A percentile compares a stretch with the other conserved stretches of the same genome.
These are phyloP conservation scores for Curvularia spicifera DNA, from an alignment of 2,329 filamentous ascomycete genomes.

Conservation along the genomic window DNA sequence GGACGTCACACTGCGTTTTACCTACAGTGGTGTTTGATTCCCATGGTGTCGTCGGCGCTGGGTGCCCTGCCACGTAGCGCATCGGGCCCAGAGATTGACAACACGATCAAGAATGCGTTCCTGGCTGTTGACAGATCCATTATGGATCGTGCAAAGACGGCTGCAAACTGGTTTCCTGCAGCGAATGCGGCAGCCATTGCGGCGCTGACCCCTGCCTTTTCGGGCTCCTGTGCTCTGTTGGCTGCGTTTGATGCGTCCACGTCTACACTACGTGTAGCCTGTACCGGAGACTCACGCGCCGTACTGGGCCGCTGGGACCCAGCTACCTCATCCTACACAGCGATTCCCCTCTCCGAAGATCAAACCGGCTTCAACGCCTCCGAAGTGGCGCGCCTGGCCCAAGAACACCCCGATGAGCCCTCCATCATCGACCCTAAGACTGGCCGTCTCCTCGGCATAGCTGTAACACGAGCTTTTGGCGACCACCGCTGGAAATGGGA, in stretches of 20 bases:
- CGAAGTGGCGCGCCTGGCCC: constrained; percentile 62
- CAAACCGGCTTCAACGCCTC: constrained; percentile 69
- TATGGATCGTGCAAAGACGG: constrained; percentile 49
- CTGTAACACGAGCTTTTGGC: constrained; percentile 71
- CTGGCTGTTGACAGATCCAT: constrained; percentile 64
- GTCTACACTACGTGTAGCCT: constrained; percentile 66
- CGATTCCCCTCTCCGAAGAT: constrained; percentile 65
- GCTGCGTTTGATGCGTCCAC: constrained; percentile 65
- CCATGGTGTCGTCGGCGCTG: constrained; percentile 52
- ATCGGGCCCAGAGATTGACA: constrained; percentile 58
- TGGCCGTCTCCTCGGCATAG: constrained; percentile 67
- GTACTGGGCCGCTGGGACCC: constrained; percentile 63
- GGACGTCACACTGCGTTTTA: constrained; percentile 53
- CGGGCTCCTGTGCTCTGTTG: constrained; percentile 69
- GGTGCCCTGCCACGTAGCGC: constrained; percentile 33
- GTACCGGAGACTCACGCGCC: constrained; percentile 71
- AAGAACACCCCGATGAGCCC: constrained; percentile 68
- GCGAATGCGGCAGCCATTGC: constrained; percentile 37
- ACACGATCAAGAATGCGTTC: constrained; percentile 65
- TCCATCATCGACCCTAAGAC: constrained; percentile 59
- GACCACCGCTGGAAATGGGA: constrained; percentile 73
- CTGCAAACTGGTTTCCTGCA: constrained; percentile 50
- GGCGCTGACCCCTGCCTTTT: constrained; percentile 49
- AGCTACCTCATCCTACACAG: constrained; percentile 56
- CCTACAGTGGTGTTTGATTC: constrained; percentile 53